Percentiles rank a stretch among this genome's conserved stretches.
These are phyloP conservation scores for Cladosporium sp. DNA, from an alignment of 2,329 filamentous ascomycete genomes.

Conservation along the genomic window DNA sequence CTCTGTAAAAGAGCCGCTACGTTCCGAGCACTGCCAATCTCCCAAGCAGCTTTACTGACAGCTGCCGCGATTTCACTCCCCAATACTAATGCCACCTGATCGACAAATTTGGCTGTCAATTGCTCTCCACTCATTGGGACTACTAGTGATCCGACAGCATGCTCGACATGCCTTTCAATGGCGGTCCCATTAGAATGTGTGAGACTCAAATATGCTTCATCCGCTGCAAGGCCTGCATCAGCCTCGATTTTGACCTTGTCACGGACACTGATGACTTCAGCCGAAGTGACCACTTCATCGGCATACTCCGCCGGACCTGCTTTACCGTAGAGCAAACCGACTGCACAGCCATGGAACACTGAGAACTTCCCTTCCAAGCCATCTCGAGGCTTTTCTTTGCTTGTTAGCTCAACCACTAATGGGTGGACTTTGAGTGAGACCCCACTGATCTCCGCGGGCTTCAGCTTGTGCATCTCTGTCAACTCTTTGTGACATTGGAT, in stretches of 20 bases:
- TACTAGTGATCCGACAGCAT: conserved; percentile 49
- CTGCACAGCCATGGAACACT: conserved; percentile 51
- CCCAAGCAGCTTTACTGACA: neutral
- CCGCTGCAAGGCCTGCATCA: conserved; percentile 38
- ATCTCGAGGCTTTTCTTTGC: conserved; percentile 46
- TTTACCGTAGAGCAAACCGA: conserved; percentile 49
- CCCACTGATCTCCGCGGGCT: conserved; percentile 31
- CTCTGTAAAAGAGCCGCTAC: conserved; percentile 3
- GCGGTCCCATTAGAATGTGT: conserved; percentile 35
- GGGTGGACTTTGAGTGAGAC: conserved; percentile 48
- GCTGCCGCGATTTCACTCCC: conserved; percentile 28
- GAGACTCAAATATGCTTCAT: conserved; percentile 41
- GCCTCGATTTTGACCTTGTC: conserved; percentile 43
- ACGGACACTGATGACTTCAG: conserved; percentile 40
- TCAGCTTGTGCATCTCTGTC: neutral
- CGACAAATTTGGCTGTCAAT: conserved; percentile 48
- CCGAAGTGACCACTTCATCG: conserved; percentile 43
- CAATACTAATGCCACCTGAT: conserved; percentile 43
- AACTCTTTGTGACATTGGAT: neutral
- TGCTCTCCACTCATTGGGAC: conserved; percentile 45
- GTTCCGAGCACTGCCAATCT: conserved; percentile 10
- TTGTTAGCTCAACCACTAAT: conserved; percentile 51
- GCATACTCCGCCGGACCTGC: conserved; percentile 51
- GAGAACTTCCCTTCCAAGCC: conserved; percentile 54
- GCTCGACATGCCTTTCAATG: conserved; percentile 44